phyloP scores from a whole-genome alignment of 106 monocot species.

The Dendrobium catenatum region DNA sequence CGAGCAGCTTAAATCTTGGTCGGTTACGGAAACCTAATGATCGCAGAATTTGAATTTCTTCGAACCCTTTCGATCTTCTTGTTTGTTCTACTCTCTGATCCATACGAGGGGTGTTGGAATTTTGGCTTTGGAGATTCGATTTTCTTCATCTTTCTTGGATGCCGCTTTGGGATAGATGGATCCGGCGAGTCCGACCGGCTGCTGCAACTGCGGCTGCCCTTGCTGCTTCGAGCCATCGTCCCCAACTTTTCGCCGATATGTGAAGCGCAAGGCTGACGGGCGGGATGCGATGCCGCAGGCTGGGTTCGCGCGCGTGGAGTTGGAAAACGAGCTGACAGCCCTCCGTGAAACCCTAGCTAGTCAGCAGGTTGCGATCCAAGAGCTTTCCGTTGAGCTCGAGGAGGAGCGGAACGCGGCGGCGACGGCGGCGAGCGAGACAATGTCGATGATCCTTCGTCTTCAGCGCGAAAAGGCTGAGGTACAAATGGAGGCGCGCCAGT shows the following conservation, averaged over 20 bases:
- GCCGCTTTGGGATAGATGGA: slow-evolving; percentile 8
- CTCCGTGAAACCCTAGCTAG: slow-evolving; percentile 26
- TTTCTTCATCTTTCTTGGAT: background rate
- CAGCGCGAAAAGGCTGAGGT: slow-evolving; percentile 38
- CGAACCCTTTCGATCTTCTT: background rate
- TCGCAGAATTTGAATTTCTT: background rate
- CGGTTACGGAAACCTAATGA: background rate
- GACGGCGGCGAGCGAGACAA: slow-evolving; percentile 32
- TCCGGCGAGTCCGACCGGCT: background rate
- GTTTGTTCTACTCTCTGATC: background rate
- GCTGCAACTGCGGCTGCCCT: slow-evolving; percentile 11
- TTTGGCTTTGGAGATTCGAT: background rate
- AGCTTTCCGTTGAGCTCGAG: slow-evolving; percentile 31
- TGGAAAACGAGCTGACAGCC: slow-evolving; percentile 13
- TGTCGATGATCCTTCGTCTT: slow-evolving; percentile 44
- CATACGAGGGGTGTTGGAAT: background rate
- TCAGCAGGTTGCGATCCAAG: slow-evolving; percentile 30
- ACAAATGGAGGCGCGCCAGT: slow-evolving; percentile 36
- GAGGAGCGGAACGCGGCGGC: slow-evolving; percentile 40
- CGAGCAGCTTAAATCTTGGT: background rate
- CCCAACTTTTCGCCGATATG: background rate
- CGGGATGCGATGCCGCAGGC: background rate
- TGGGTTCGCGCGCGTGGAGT: slow-evolving; percentile 13
- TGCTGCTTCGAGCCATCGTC: background rate
- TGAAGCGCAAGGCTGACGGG: slow-evolving; percentile 11